Evolutionary conservation across 331 rosid species (phyloP), one percentile per base, ranked within the genome.

Genomic region (Cydonia oblonga): DNA sequence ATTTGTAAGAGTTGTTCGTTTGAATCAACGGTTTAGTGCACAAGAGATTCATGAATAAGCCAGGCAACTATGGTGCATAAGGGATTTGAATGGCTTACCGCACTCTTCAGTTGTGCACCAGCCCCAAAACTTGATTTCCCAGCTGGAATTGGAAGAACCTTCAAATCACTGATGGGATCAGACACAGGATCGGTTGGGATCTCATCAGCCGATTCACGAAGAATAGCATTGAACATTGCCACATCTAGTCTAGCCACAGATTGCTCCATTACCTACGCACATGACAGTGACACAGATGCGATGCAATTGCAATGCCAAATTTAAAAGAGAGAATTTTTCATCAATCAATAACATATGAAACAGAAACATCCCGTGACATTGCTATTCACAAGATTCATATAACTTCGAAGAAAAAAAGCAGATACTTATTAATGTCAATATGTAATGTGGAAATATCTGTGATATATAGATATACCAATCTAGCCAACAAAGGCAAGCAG

Each of bases 221-320:
- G 99, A 86, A 95, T 85, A 68, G 99, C 99, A 83, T 95, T 95
- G 83, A 95, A 90, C 96, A 95, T 91, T 18, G 99, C 99, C 78
- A 92, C 90, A 85, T 95, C 97, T 84, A 95, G 79, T 86, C 99
- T 91, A n/a, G 86, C 86, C 79, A 91, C 91, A n/a, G 92, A 95
- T 81, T 95, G 97, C 88, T 95, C 97, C 99, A 95, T 95, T 80
- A 95, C 81, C 99, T 95, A 29, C n/a, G 67, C 16, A 32, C 32
- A 71, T 24, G 40, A 5, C 58, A 70, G n/a, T 15, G n/a, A 13
- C 53, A 49, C 9, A 16, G 29, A 51, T 12, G 57, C 23, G 29
- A 66, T 33, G 18, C 30, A 52, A 75, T 6, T 71, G 59, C 57
- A 26, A 63, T 60, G 80, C 78, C 79, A 83, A 54, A n/a, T 5